phyloP scores from a whole-genome alignment of 2,329 filamentous ascomycete species.

The Akanthomyces uredinophilus region DNA sequence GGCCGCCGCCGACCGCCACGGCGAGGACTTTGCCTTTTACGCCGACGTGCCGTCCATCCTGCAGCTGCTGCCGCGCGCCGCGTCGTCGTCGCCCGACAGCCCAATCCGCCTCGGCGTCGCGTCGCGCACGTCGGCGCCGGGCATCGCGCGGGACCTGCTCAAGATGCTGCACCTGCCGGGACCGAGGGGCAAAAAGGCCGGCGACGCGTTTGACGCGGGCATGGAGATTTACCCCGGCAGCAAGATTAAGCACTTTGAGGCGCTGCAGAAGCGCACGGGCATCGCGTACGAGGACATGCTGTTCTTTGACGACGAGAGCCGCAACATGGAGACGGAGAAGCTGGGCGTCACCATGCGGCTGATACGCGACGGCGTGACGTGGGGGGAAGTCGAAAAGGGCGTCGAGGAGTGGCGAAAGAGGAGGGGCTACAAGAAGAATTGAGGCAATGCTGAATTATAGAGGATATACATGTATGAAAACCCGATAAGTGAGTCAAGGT shows the following conservation, averaged over 20 bases:
- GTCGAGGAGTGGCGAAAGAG: conserved; percentile 76
- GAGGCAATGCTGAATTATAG: background rate
- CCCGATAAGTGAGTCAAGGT: too few species aligned
- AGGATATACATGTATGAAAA: background rate
- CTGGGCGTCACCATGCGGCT: conserved; percentile 82
- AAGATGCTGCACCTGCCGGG: conserved; percentile 59
- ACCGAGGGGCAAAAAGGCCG: conserved; percentile 38
- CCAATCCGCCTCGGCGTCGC: conserved; percentile 62
- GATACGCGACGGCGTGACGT: conserved; percentile 72
- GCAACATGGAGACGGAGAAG: conserved; percentile 75
- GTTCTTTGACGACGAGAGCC: conserved; percentile 89
- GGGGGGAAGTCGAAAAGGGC: conserved; percentile 71
- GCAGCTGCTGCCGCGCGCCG: conserved; percentile 43
- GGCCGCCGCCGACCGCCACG: conserved; percentile 47
- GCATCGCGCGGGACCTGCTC: conserved; percentile 75
- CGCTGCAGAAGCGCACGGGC: conserved; percentile 64
- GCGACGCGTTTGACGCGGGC: conserved; percentile 56
- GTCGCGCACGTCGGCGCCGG: conserved; percentile 73
- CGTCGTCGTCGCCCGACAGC: conserved; percentile 12
- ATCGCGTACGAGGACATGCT: conserved; percentile 78
- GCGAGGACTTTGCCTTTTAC: conserved; percentile 69
- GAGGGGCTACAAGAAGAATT: conserved; percentile 41
- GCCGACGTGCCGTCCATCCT: conserved; percentile 63
- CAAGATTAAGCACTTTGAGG: conserved; percentile 82
- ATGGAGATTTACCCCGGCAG: conserved; percentile 68